Evolutionary conservation across 441 rosid genomes (phyloP).

Genomic region (Adansonia grandidieri): DNA sequence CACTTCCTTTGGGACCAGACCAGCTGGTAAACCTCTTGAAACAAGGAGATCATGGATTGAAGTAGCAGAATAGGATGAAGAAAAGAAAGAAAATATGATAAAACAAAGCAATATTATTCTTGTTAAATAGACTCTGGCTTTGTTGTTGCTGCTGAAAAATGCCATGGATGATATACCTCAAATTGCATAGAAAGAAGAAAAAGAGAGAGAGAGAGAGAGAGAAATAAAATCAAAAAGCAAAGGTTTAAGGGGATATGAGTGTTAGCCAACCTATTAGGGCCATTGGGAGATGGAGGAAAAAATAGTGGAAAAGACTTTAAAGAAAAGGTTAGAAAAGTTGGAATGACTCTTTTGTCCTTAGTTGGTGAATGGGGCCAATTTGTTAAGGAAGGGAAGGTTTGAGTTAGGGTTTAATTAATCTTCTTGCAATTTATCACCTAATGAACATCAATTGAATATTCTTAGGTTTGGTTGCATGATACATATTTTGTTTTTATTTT

Average conservation of each 20-base stretch:
- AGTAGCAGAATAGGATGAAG: not conserved
- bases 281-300: slow-evolving; percentile 7
- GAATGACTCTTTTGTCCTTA: slow-evolving; percentile 48
- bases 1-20: slow-evolving; percentile 66
- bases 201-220: not conserved
- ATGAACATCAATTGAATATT: slow-evolving; percentile 36
- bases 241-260: slow-evolving; percentile 9
- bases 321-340: not conserved
- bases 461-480: slow-evolving; percentile 28
- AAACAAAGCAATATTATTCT: slow-evolving; percentile 23
- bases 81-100: slow-evolving; percentile 24
- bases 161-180: slow-evolving; percentile 38
- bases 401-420: slow-evolving; percentile 33
- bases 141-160: slow-evolving; percentile 29
- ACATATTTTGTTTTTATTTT: not conserved
- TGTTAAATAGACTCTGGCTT: slow-evolving; percentile 20
- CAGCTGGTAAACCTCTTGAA: slow-evolving; percentile 67
- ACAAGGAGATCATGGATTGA: slow-evolving; percentile 62
- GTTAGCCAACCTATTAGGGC: not conserved
- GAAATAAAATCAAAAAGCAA: not conserved
- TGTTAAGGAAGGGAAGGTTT: not conserved
- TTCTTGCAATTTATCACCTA: slow-evolving; percentile 41
- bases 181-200: slow-evolving; percentile 10
- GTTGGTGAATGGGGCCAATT: slow-evolving; percentile 38
- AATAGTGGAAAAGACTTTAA: slow-evolving; percentile 41